Evolutionary conservation across 768 basidiomycete genomes (phyloP).

Genomic region (Melanogaster broomeanus): DNA sequence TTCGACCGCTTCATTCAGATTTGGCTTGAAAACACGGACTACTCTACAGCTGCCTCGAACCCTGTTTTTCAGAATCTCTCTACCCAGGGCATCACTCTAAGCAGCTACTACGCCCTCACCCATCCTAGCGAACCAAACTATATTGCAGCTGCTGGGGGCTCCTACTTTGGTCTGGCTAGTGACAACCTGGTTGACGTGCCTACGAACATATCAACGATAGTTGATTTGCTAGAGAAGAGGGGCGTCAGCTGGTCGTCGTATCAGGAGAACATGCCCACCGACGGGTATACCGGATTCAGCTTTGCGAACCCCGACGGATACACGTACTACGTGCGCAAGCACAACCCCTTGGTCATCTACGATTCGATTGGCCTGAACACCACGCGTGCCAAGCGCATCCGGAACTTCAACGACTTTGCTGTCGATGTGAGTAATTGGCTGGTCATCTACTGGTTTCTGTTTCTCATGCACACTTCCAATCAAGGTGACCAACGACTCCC

Average conservation of each 20-base stretch:
- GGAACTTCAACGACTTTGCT: constrained; percentile 66
- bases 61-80: constrained; percentile 40
- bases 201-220: constrained; percentile 53
- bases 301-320: constrained; percentile 36
- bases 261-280: constrained; percentile 57
- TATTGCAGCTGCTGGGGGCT: constrained; percentile 47
- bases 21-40: constrained; percentile 69
- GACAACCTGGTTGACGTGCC: constrained; percentile 40
- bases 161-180: constrained; percentile 50
- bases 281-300: constrained; percentile 46
- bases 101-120: constrained; percentile 49
- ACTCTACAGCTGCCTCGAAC: constrained; percentile 26
- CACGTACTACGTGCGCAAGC: constrained; percentile 57
- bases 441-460: neutral
- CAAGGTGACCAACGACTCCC: constrained; percentile 37
- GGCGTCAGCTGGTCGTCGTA: constrained; percentile 62
- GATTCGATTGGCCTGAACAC: constrained; percentile 49
- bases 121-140: constrained; percentile 70
- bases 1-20: constrained; percentile 55
- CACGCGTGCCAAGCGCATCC: constrained; percentile 43
- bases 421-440: constrained; percentile 40
- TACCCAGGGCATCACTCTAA: constrained; percentile 49
- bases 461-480: neutral
- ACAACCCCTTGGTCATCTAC: constrained; percentile 53
- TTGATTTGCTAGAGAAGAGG: constrained; percentile 60